Evolutionary conservation across 768 basidiomycete species (phyloP).

Genomic region (Tephrocybe rancida): DNA sequence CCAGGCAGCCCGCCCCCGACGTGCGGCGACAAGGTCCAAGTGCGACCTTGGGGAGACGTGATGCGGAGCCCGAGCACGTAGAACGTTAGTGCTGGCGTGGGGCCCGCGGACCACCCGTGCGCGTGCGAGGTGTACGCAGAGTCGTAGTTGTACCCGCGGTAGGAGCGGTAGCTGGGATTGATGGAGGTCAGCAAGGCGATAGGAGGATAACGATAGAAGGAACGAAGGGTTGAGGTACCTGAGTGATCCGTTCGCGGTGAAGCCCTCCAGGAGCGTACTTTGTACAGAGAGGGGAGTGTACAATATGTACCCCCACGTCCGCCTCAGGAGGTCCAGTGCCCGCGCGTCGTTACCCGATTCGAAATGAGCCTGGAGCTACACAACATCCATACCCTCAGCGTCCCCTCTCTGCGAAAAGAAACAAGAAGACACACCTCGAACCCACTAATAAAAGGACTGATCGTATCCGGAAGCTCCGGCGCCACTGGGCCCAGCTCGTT

Average conservation of each 20-base stretch:
- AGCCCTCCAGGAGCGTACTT: conserved; percentile 60
- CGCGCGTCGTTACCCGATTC: conserved; percentile 49
- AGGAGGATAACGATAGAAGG: neutral
- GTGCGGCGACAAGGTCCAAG: conserved; percentile 52
- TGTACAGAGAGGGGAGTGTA: conserved; percentile 57
- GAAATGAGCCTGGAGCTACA: conserved; percentile 61
- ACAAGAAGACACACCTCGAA: conserved; percentile 45
- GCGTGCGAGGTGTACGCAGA: conserved; percentile 61
- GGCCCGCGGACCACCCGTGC: conserved; percentile 62
- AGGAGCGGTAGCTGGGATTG: conserved; percentile 48
- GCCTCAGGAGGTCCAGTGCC: conserved; percentile 53
- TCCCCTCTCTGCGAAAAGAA: neutral
- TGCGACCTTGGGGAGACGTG: conserved; percentile 46
- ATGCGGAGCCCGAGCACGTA: conserved; percentile 58
- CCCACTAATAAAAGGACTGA: conserved; percentile 60
- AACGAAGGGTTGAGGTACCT: conserved; percentile 36
- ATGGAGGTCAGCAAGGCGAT: neutral
- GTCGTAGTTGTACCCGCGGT: conserved; percentile 58
- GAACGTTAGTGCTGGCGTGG: conserved; percentile 58
- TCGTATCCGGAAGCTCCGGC: conserved; percentile 60
- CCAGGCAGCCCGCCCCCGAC: conserved; percentile 36
- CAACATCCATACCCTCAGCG: too few relatives aligned
- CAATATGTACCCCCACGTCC: conserved; percentile 65
- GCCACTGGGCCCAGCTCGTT: conserved; percentile 51
- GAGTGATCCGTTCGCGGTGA: conserved; percentile 58